Base-by-base conservation (phyloP, 805 yeast genomes). In the Yamadazyma insecticola region DNA sequence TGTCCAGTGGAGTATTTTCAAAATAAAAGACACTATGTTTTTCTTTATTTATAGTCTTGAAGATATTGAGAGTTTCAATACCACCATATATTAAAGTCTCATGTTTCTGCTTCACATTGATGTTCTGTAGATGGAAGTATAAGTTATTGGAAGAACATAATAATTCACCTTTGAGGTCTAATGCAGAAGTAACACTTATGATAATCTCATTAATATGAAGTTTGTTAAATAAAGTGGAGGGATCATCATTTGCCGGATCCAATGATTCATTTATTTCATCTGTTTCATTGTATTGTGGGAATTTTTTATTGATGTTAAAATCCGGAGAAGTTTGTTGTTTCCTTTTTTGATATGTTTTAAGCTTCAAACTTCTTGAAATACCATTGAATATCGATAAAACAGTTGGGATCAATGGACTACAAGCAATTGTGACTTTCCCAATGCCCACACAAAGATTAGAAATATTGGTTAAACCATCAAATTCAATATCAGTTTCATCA, bases 71-170 rank as follows among this genome's bases (percentile, higher is more conserved):
- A 0, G 39, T 44, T 26, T 64, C 58, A 2, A 76, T 37, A 1
- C 74, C 72, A 2, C 85, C 86, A 38, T 64, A 69, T 2, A 64
- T 43, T 28, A 72, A 53, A 1, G 44, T 45, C 0, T 59, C 51
- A 35, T 61, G 64, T 33, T 68, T 69, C 32, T 68, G 74, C 29
- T 65, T 67, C 15, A 76, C 30, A 25, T 53, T 55, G 5, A 72
- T 26, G 16, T 60, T 58, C 13, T 26, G 44, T 16, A 39, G 48
- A 14, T 30, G 40, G 18, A 35, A 57, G 23, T 32, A 63, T 35
- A 30, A 55, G 24, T 41, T 62, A 37, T 35, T 56, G 19, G 24
- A 41, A 2, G 55, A 39, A n/a, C 63, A 49, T 0, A 60, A 50
- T 49, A 75, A 74, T 0, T 40, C 36, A 0, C 81, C 82, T 13